A percentile compares a stretch with the other conserved stretches of the same genome.
Evolutionary conservation across 2,329 filamentous ascomycete genomes (phyloP).

Genomic region (Tolypocladium album): DNA sequence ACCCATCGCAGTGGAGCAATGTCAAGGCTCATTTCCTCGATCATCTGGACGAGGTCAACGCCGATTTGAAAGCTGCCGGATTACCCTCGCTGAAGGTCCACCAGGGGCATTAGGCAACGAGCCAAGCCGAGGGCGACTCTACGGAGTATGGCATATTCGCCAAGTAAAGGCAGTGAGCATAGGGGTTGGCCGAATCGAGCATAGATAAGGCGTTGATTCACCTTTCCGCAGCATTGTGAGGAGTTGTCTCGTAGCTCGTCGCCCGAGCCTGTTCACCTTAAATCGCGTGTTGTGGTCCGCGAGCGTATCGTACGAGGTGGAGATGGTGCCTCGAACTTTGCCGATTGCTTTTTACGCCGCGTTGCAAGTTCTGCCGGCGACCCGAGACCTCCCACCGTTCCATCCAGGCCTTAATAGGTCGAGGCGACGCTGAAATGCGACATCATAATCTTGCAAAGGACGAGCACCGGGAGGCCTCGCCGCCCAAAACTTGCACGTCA

Average conservation of each 20-base stretch:
- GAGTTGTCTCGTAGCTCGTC: not conserved
- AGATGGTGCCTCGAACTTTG: not conserved
- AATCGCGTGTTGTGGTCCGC: not conserved
- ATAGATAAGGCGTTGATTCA: not conserved
- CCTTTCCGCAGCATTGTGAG: not conserved
- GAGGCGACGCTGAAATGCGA: not conserved
- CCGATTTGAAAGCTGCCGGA: constrained; percentile 10
- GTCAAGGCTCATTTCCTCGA: constrained; percentile 16
- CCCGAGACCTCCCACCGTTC: not conserved
- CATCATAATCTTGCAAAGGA: too few relatives aligned
- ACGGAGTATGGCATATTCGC: not conserved
- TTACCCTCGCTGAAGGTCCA: constrained; percentile 1
- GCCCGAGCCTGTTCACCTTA: not conserved
- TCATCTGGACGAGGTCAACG: constrained; percentile 12
- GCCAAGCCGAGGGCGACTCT: not conserved
- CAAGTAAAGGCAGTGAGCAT: not conserved
- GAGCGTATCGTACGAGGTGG: not conserved
- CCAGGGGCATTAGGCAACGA: not conserved
- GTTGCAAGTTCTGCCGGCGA: not conserved
- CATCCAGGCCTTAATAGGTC: not conserved
- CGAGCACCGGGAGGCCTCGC: too few relatives aligned
- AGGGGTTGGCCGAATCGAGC: not conserved
- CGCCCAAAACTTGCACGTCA: too few relatives aligned
- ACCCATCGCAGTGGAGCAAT: constrained; percentile 11
- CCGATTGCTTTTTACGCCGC: not conserved